These are phyloP conservation scores for Paecilomyces variotii DNA, from an alignment of 2,329 filamentous ascomycete genomes.

Conservation along the genomic window DNA sequence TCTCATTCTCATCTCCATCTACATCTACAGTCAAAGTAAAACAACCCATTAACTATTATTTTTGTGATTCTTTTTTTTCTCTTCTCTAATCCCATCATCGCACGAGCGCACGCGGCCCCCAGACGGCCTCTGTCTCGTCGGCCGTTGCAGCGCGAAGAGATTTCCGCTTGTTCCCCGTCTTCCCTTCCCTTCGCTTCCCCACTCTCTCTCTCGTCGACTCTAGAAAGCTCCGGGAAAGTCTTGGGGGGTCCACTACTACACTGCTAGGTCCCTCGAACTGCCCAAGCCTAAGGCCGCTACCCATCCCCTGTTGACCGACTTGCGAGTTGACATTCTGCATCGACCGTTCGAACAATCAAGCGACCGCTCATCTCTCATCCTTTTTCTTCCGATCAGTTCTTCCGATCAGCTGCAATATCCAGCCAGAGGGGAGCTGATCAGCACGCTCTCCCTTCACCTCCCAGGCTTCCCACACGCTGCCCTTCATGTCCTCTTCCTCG, in stretches of 20 bases:
- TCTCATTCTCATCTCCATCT: no score
- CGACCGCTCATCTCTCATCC: not conserved
- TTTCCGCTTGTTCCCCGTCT: not conserved
- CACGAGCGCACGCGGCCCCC: not conserved
- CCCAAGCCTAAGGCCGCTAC: not conserved
- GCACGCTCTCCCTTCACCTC: not conserved
- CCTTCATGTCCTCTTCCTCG: slow-evolving; percentile 54
- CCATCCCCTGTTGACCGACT: not conserved
- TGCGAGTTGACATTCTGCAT: not conserved
- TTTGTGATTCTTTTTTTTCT: no score
- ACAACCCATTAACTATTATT: no score
- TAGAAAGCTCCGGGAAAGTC: not conserved
- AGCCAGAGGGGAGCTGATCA: not conserved
- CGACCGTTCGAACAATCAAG: not conserved
- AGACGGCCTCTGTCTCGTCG: not conserved
- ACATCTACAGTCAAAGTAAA: no score
- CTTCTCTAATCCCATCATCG: not conserved
- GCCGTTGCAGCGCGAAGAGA: not conserved
- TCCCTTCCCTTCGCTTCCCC: not conserved
- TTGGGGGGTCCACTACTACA: not conserved
- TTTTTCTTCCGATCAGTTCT: not conserved
- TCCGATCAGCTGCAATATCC: not conserved
- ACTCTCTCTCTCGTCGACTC: not conserved
- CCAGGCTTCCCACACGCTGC: not conserved
- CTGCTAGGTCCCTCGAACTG: no score